phyloP scores from a whole-genome alignment of 2,329 filamentous ascomycete genomes.

The Colletotrichum brevisporum region DNA sequence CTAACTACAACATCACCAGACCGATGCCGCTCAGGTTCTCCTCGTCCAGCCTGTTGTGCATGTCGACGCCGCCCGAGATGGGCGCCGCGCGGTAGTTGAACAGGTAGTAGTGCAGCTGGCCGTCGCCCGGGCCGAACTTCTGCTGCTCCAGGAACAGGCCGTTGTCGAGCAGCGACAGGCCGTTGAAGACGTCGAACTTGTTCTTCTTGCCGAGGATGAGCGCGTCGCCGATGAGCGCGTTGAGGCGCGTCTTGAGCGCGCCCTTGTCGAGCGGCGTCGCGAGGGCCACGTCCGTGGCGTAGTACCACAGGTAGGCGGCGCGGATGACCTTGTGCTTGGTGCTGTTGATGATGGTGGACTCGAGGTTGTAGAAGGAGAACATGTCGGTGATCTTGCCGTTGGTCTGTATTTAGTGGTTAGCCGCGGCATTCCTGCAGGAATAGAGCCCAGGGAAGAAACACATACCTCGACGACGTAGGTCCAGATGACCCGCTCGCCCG shows the following conservation, averaged over 20 bases:
- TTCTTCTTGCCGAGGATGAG: constrained; percentile 87
- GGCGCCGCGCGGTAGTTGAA: constrained; percentile 95
- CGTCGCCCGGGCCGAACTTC: constrained; percentile 95
- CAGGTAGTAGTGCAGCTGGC: constrained; percentile 95
- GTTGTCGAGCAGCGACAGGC: constrained; percentile 93
- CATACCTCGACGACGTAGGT: constrained; percentile 87
- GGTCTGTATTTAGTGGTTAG: constrained; percentile 53
- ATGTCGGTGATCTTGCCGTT: constrained; percentile 91
- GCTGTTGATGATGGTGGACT: constrained; percentile 91
- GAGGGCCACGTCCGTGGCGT: constrained; percentile 87
- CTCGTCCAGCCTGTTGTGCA: constrained; percentile 82
- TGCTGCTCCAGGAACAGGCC: constrained; percentile 92
- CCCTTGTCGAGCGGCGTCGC: constrained; percentile 64
- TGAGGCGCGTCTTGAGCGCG: constrained; percentile 83
- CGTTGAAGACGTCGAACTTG: constrained; percentile 97
- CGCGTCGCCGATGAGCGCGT: constrained; percentile 85
- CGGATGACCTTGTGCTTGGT: constrained; percentile 83
- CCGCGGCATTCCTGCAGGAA: constrained; percentile 15
- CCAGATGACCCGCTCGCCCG: constrained; percentile 89
- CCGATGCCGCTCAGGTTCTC: constrained; percentile 88
- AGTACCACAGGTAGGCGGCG: constrained; percentile 98
- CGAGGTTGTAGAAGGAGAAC: constrained; percentile 95
- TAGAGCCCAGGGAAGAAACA: not conserved
- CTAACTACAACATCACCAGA: constrained; percentile 77
- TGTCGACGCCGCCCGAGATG: constrained; percentile 88